Evolutionary conservation across 345 rosid genomes (phyloP).

Genomic region (Microthlaspi erraticum): DNA sequence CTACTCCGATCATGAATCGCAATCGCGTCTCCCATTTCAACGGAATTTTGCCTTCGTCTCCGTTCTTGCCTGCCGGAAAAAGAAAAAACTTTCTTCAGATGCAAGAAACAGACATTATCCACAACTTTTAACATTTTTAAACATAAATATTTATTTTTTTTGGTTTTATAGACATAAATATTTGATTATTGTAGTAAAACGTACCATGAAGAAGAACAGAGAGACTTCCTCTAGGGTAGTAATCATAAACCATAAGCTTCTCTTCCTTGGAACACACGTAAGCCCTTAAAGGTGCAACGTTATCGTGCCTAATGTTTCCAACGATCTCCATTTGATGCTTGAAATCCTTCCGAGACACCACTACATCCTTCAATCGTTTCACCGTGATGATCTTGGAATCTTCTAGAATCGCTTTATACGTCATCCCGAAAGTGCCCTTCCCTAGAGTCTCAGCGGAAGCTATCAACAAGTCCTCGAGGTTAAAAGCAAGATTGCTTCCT

Average conservation of each 20-base stretch:
- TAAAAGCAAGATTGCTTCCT: slow-evolving; percentile 83
- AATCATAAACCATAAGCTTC: slow-evolving; percentile 90
- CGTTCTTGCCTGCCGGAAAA: slow-evolving; percentile 56
- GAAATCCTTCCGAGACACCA: slow-evolving; percentile 67
- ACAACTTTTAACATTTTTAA: not conserved
- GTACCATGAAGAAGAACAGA: slow-evolving; percentile 77
- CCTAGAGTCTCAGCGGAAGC: slow-evolving; percentile 97
- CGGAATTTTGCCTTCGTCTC: slow-evolving; percentile 50
- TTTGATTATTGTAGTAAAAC: not conserved
- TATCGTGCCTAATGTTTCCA: slow-evolving; percentile 77
- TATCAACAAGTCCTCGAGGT: slow-evolving; percentile 85
- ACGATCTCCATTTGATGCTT: slow-evolving; percentile 89
- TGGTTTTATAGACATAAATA: no score
- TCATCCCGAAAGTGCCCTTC: slow-evolving; percentile 86
- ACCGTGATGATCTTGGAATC: slow-evolving; percentile 81
- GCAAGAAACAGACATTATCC: slow-evolving; percentile 19
- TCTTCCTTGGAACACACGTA: slow-evolving; percentile 91
- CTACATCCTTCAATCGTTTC: slow-evolving; percentile 84
- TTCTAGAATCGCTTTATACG: slow-evolving; percentile 80
- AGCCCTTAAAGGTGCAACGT: slow-evolving; percentile 79
- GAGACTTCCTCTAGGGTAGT: slow-evolving; percentile 64
- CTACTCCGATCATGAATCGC: slow-evolving; percentile 72
- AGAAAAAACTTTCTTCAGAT: slow-evolving; percentile 4
- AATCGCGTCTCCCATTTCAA: slow-evolving; percentile 74
- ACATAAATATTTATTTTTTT: no score